These are phyloP conservation scores for Apocynum venetum DNA, from an alignment of 257 asterid genomes.

Conservation along the genomic window DNA sequence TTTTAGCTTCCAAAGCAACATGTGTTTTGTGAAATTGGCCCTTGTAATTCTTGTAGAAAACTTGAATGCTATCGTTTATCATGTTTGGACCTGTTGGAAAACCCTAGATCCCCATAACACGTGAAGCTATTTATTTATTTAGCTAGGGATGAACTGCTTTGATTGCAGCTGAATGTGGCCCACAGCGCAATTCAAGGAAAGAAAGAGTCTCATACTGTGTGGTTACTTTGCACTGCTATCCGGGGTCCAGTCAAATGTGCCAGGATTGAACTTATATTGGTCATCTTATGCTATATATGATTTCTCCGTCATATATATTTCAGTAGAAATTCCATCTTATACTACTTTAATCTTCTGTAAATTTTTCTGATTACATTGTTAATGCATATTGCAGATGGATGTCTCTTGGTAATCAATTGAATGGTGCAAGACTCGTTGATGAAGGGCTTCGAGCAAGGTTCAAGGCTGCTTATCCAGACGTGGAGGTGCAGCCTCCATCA, in stretches of 20 bases:
- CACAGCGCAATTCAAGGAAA: background rate
- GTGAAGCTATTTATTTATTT: background rate
- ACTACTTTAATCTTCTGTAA: background rate
- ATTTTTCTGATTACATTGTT: background rate
- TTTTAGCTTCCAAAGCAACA: background rate
- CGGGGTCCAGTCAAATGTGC: background rate
- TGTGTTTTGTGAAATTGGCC: background rate
- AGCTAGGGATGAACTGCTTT: too few relatives aligned
- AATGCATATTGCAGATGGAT: conserved; percentile 61
- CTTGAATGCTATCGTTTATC: background rate
- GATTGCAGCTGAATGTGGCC: background rate
- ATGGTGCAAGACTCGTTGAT: conserved; percentile 79
- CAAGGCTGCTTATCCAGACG: conserved; percentile 92
- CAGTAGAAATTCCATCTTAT: background rate
- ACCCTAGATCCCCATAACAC: background rate
- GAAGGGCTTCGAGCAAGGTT: conserved; percentile 97
- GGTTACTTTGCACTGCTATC: background rate
- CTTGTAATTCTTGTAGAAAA: background rate
- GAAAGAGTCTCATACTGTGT: background rate
- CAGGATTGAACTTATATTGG: background rate
- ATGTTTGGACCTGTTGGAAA: background rate
- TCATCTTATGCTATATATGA: background rate
- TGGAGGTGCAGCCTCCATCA: conserved; percentile 90
- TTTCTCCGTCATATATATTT: background rate
- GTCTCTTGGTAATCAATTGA: conserved; percentile 91